Base-by-base conservation (phyloP, 225 moss, liverwort and hornwort genomes). In the Sphagnum tenellum region DNA sequence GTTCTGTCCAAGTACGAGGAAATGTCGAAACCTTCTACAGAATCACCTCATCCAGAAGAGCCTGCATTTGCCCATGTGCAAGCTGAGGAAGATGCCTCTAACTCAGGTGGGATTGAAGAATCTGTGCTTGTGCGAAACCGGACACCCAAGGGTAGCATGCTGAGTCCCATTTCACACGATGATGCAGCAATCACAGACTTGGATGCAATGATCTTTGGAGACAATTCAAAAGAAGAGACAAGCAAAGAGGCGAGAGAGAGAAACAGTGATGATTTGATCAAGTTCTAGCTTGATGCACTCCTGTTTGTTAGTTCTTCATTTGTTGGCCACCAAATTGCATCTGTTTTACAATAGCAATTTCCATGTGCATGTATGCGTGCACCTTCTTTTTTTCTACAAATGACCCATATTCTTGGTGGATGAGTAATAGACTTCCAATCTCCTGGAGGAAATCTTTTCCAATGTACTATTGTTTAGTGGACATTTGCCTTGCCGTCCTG, bases 201-300 rank as follows among this genome's bases (percentile, higher is more conserved):
- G 71, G 94, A 94, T 71, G 87, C 81, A 75, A 91, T 94, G 94
- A 89, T 91, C 44, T 94, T 91, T 68, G 91, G 89, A 55, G 89
- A 77, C 7, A 0, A 52, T 6, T 52, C 52, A 52, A 9, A 9
- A 9, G 65, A 60, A n/a, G 69, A 69, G 68, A 71, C 78, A 55
- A 78, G 76, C 73, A 67, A 78, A 70, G 78, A 66, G 75, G 49
- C 72, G 5, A 82, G 75, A 71, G 78, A 76, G 69, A 52, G 67
- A 48, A 73, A 70, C 44, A 13, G 66, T 12, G 66, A 78, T 53
- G 82, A 82, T 68, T 61, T 82, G 71, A 78, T 82, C 8, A 71
- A 50, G 68, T 78, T 82, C 56, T 82, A 76, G 75, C 29, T 47
- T 52, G 29, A 29, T 29, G 29, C 1, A 29, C 29, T 29, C 29